phyloP scores from a whole-genome alignment of 805 yeast species.

The Candida nemodendra region DNA sequence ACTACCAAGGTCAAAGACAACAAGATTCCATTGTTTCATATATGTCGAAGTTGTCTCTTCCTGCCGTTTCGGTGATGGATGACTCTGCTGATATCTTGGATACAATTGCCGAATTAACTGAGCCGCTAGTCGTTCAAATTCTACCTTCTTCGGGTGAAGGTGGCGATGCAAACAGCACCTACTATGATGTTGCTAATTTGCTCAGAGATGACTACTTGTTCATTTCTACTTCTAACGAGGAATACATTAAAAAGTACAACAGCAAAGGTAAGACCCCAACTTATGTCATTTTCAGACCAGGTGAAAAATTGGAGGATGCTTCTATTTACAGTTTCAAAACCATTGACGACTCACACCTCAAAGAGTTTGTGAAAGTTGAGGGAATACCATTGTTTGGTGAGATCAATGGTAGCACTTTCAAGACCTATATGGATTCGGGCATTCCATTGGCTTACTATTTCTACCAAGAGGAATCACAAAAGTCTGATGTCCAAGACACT shows the following conservation, averaged over 20 bases:
- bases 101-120: slow-evolving; percentile 43
- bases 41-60: slow-evolving; percentile 80
- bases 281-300: slow-evolving; percentile 49
- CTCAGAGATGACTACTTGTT: slow-evolving; percentile 67
- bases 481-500: slow-evolving; percentile 49
- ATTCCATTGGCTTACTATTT: slow-evolving; percentile 88
- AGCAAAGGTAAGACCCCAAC: slow-evolving; percentile 35
- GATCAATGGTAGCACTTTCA: slow-evolving; percentile 76
- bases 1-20: slow-evolving; percentile 83
- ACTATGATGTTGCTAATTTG: slow-evolving; percentile 56
- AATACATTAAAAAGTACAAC: slow-evolving; percentile 36
- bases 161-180: slow-evolving; percentile 53
- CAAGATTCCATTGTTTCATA: slow-evolving; percentile 73
- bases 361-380: slow-evolving; percentile 55
- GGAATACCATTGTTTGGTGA: slow-evolving; percentile 85
- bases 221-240: slow-evolving; percentile 43
- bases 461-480: slow-evolving; percentile 68
- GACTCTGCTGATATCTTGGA: slow-evolving; percentile 50
- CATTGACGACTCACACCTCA: slow-evolving; percentile 38
- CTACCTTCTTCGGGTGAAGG: slow-evolving; percentile 30
- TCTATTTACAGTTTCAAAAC: slow-evolving; percentile 41
- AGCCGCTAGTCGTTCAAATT: slow-evolving; percentile 58
- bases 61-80: slow-evolving; percentile 60
- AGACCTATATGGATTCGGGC: slow-evolving; percentile 65
- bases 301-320: slow-evolving; percentile 45